Percentiles rank a stretch among this genome's conserved stretches.
These are phyloP conservation scores for Capronia epimyces DNA, from an alignment of 2,329 filamentous ascomycete species.

Conservation along the genomic window DNA sequence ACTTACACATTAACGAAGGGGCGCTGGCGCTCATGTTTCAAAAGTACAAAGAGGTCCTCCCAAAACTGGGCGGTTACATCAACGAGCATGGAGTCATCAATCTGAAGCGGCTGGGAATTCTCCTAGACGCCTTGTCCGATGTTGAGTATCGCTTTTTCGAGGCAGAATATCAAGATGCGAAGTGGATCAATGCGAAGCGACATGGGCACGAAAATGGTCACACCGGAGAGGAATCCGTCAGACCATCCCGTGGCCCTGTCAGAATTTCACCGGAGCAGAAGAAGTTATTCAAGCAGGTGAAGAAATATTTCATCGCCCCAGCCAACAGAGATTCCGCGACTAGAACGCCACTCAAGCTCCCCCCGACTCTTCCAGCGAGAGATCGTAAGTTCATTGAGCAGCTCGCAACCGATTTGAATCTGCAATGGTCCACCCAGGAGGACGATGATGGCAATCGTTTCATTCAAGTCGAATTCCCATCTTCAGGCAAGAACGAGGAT, in stretches of 20 bases:
- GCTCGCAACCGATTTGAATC: slow-evolving; percentile 63
- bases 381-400: slow-evolving; percentile 93
- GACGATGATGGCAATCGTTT: slow-evolving; percentile 62
- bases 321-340: slow-evolving; percentile 46
- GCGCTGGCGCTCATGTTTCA: slow-evolving; percentile 96
- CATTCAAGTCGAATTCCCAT: slow-evolving; percentile 57
- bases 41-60: slow-evolving; percentile 86
- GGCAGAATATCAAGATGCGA: slow-evolving; percentile 76
- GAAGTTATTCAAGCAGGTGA: slow-evolving; percentile 73
- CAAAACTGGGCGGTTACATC: slow-evolving; percentile 85
- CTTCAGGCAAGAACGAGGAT: slow-evolving; percentile 51
- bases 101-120: slow-evolving; percentile 66
- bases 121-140: slow-evolving; percentile 78
- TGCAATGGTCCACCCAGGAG: slow-evolving; percentile 60
- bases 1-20: slow-evolving; percentile 96
- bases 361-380: slow-evolving; percentile 65
- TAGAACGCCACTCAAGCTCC: slow-evolving; percentile 62
- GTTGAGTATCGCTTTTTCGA: slow-evolving; percentile 94
- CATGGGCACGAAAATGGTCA: slow-evolving; percentile 64
- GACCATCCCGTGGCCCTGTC: slow-evolving; percentile 51
- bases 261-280: slow-evolving; percentile 71
- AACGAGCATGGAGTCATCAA: slow-evolving; percentile 94
- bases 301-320: slow-evolving; percentile 72
- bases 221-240: slow-evolving; percentile 54
- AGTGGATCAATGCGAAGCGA: slow-evolving; percentile 87